Evolutionary conservation across 192 early-diverging fungal species (phyloP).

Genomic region (Backusella mclennaniae): DNA sequence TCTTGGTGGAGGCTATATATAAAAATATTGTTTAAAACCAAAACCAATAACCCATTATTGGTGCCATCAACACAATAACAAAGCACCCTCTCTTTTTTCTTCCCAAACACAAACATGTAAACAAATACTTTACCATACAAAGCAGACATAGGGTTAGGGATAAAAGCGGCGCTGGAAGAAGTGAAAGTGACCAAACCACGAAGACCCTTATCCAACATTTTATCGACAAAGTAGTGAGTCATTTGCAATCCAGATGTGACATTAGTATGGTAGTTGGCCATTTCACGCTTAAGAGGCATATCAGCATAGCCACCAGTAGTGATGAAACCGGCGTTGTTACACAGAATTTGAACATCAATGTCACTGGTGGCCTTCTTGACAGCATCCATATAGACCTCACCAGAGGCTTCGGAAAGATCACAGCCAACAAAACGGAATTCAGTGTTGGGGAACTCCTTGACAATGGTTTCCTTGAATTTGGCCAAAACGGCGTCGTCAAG

Average conservation of each 20-base stretch:
- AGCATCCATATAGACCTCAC: slow-evolving; percentile 37
- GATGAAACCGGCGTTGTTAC: slow-evolving; percentile 65
- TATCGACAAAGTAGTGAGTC: slow-evolving; percentile 52
- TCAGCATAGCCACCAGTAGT: slow-evolving; percentile 51
- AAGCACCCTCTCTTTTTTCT: neutral
- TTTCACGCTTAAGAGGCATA: slow-evolving; percentile 31
- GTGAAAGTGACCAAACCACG: slow-evolving; percentile 56
- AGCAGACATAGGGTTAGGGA: slow-evolving; percentile 49
- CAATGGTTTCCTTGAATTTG: slow-evolving; percentile 31
- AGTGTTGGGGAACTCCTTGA: slow-evolving; percentile 37
- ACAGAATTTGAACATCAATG: slow-evolving; percentile 52
- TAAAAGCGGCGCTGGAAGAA: slow-evolving; percentile 50
- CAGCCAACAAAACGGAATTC: slow-evolving; percentile 51
- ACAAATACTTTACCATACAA: slow-evolving; percentile 39
- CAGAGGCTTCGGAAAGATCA: slow-evolving; percentile 46
- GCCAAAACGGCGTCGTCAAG: slow-evolving; percentile 45
- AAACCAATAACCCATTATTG: neutral
- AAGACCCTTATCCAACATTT: slow-evolving; percentile 33
- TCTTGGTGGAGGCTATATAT: slow-evolving; percentile 44
- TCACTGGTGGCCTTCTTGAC: slow-evolving; percentile 42
- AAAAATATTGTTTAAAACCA: neutral
- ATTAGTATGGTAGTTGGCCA: slow-evolving; percentile 56
- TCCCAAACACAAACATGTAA: neutral
- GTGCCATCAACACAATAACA: neutral
- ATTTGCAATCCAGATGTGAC: slow-evolving; percentile 45